Percentiles rank a stretch among this genome's conserved stretches.
phyloP scores from a whole-genome alignment of 2,329 filamentous ascomycete genomes.

The Monilinia aucupariae region DNA sequence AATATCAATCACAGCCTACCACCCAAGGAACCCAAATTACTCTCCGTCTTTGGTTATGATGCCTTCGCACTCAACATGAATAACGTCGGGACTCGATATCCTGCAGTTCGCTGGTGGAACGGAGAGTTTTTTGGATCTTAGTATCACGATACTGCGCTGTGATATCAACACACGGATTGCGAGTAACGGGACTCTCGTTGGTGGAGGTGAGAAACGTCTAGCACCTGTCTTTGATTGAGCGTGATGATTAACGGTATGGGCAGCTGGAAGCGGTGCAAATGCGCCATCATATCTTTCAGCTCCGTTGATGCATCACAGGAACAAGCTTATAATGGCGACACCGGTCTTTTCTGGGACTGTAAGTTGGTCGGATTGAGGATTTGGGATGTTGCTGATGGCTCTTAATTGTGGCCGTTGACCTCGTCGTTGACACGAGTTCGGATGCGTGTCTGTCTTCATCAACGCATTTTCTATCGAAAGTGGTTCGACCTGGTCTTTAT shows the following conservation, averaged over 20 bases:
- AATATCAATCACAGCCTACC: background rate
- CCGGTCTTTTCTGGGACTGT: conserved; percentile 53
- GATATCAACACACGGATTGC: background rate
- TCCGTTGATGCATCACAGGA: conserved; percentile 43
- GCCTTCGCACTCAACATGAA: background rate
- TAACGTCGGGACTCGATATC: background rate
- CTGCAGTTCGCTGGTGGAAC: background rate
- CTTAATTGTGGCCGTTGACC: conserved; percentile 31
- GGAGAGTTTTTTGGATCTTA: background rate
- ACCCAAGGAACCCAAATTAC: background rate
- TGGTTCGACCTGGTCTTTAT: conserved; percentile 40
- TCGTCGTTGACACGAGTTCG: conserved; percentile 42
- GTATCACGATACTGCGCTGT: background rate
- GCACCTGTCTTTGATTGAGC: background rate
- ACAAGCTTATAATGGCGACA: background rate
- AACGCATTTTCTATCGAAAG: conserved; percentile 42
- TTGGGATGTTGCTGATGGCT: background rate
- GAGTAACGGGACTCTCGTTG: background rate
- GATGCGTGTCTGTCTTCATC: conserved; percentile 45
- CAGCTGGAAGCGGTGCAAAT: conserved; percentile 37
- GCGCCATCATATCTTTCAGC: conserved; percentile 46
- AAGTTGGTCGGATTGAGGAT: conserved; percentile 38
- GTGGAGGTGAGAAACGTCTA: background rate
- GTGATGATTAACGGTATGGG: conserved; percentile 40
- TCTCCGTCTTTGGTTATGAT: background rate